Base-by-base conservation (phyloP, 108 stramenopile genomes). In the Cyclotella kingstonii region DNA sequence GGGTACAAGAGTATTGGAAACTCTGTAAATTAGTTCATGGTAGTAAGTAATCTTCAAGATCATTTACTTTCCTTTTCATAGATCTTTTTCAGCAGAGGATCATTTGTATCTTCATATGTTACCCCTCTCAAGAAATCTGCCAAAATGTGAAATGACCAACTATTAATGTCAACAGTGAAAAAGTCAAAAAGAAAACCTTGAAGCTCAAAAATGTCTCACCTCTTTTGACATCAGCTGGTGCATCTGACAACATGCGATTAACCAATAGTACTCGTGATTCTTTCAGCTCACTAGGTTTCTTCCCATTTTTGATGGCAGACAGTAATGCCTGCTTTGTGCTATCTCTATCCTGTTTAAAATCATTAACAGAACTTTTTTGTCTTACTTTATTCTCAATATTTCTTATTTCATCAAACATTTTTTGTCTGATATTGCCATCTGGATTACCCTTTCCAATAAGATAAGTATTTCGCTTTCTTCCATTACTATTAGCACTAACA, bases 251-350 rank as follows among this genome's bases (percentile, higher is more conserved):
- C 85, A 91, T 84, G 42, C 83, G 58, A 39, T 88, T 86, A 22
- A 91, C 90, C 74, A 91, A 76, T 14, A 83, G 59, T 18, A 91
- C 79, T 21, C 87, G 61, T 2, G 90, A 91, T 55, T 61, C 50
- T 45, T 60, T 53, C 19, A 36, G 5, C 15, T 56, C 55, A 17
- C 55, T 56, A 14, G 55, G 55, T 63, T 57, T 18, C 22, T 47
- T 64, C 31, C 60, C 63, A 38, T 52, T 70, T 31, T 70, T 62
- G 25, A 64, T 68, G 28, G 60, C 62, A 31, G 60, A 54, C 14
- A 71, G 51, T 38, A 71, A 33, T 50, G 70, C 70, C 40, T 63
- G 61, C 34, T 54, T 60, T 1, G 70, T 27, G 14, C 11, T 41
- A 18, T 26, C 56, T 22, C 17, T 36, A 27, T 48, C 44, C 35